Conservation (phyloP, 148 eudicot genomes). For the Rhododendron williamsianum region DNA sequence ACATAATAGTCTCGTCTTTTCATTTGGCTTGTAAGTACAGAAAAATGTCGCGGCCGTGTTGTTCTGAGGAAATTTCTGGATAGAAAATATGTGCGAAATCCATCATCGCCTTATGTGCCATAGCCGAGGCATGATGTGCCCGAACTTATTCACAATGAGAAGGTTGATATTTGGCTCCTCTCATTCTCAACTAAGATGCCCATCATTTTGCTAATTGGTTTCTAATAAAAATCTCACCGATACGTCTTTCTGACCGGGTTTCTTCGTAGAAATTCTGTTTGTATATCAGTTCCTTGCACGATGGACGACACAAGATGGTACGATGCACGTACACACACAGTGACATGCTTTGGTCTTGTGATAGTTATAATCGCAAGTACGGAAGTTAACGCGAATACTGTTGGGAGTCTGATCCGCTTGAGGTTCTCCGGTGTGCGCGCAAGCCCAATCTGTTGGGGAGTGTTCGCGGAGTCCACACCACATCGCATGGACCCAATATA, state of each 20-base stretch:
- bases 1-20: too few relatives aligned
- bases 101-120: neutral
- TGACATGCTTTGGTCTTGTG: neutral
- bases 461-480: too few relatives aligned
- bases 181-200: neutral
- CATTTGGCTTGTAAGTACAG: too few relatives aligned
- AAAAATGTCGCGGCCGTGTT: neutral
- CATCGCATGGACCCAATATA: too few relatives aligned
- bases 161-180: neutral
- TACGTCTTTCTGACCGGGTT: neutral
- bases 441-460: too few relatives aligned
- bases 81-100: neutral
- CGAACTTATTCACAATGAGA: neutral
- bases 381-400: neutral
- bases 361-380: neutral
- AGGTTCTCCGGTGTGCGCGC: too few relatives aligned
- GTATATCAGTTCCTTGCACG: neutral
- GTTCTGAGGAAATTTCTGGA: neutral
- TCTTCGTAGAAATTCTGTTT: neutral
- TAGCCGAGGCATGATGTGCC: neutral
- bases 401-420: too few relatives aligned
- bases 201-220: neutral
- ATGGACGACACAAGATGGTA: neutral
- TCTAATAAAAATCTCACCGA: neutral
- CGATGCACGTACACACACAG: neutral